A percentile compares a stretch with the other conserved stretches of the same genome.
Conservation (phyloP, 768 basidiomycete genomes). For the Russula olivacea region DNA sequence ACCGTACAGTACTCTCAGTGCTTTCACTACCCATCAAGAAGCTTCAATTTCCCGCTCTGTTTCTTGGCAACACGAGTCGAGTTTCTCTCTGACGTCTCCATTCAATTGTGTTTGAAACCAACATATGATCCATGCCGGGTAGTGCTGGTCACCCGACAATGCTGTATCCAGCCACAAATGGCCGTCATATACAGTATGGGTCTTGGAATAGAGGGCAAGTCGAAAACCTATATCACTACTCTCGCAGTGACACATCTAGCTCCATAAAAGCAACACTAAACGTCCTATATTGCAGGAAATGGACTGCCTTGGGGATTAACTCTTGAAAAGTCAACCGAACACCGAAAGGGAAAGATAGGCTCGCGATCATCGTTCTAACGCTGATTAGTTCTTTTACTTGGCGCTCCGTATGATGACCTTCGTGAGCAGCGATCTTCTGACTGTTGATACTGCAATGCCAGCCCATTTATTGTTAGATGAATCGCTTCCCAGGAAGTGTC, state of each 20-base stretch:
- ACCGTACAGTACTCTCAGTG: neutral
- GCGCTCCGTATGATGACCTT: slow-evolving; percentile 1
- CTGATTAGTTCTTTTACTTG: neutral
- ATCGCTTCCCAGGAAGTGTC: neutral
- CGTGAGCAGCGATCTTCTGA: neutral
- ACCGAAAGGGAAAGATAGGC: neutral
- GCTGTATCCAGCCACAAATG: neutral
- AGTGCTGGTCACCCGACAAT: neutral
- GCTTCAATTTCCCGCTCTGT: neutral
- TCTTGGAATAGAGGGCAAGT: neutral
- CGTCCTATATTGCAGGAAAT: no score
- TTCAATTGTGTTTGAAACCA: neutral
- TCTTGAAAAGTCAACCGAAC: neutral
- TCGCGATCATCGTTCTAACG: neutral
- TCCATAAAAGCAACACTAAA: neutral
- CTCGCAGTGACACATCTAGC: neutral
- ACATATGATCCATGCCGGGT: neutral
- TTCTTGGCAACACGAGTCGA: neutral
- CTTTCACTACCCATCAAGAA: neutral
- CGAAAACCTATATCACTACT: neutral
- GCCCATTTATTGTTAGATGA: neutral
- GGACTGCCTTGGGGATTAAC: neutral
- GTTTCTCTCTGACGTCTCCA: neutral
- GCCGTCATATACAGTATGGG: neutral
- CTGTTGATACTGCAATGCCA: neutral